These are phyloP conservation scores for Erodium texanum DNA, from an alignment of 441 rosid species.

Conservation along the genomic window DNA sequence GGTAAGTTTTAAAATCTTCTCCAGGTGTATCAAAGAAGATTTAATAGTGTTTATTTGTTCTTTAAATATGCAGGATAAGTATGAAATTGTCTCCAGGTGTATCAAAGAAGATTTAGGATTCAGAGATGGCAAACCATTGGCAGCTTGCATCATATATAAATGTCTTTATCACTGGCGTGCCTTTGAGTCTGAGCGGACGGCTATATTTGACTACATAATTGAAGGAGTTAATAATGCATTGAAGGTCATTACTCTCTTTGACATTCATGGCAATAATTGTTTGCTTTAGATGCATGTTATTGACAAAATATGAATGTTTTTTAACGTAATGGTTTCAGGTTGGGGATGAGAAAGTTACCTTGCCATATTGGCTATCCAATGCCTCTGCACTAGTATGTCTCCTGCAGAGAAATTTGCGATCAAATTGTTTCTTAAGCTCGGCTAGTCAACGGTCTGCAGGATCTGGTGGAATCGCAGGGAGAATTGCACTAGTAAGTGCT, in stretches of 20 bases:
- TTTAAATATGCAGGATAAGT: constrained; percentile 60
- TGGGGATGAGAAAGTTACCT: constrained; percentile 53
- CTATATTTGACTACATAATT: constrained; percentile 80
- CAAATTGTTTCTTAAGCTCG: constrained; percentile 63
- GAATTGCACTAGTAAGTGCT: constrained; percentile 56
- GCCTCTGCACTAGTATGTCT: constrained; percentile 91
- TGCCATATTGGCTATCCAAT: constrained; percentile 94
- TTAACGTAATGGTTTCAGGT: constrained; percentile 43
- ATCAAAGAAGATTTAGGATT: constrained; percentile 84
- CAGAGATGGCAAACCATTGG: constrained; percentile 69
- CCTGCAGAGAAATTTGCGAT: constrained; percentile 74
- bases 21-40: not conserved
- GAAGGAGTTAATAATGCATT: constrained; percentile 81
- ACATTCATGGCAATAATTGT: constrained; percentile 10
- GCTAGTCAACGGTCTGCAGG: constrained; percentile 47
- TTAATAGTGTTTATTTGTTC: constrained; percentile 8
- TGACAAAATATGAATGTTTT: constrained; percentile 7
- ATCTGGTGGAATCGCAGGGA: constrained; percentile 52
- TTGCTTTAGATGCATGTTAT: not conserved
- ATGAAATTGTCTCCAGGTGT: constrained; percentile 75
- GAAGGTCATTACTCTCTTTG: constrained; percentile 39
- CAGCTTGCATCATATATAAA: constrained; percentile 83
- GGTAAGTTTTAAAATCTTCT: too few relatives aligned
- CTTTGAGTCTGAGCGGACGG: constrained; percentile 85
- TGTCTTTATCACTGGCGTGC: constrained; percentile 95